Percentiles rank a stretch among this genome's conserved stretches.
Evolutionary conservation across 805 yeast species (phyloP).

Genomic region (Millerago galiae): DNA sequence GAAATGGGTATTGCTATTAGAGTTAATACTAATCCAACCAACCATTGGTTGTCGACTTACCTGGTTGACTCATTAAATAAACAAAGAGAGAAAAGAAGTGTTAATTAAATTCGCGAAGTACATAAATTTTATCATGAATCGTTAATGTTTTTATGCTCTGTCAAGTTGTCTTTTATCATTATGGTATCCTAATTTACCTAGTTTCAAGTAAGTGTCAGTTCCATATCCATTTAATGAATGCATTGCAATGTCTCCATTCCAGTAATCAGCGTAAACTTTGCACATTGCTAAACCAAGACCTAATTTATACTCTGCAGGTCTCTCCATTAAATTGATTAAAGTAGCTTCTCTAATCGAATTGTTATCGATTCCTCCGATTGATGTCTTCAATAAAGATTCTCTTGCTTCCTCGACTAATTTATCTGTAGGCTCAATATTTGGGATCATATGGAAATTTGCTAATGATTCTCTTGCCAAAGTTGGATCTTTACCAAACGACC

Average conservation of each 20-base stretch:
- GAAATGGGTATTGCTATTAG: background rate
- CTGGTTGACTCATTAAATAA: background rate
- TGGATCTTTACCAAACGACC: slow-evolving; percentile 83
- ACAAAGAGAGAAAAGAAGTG: background rate
- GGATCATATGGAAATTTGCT: slow-evolving; percentile 61
- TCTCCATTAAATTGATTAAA: slow-evolving; percentile 54
- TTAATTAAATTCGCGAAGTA: background rate
- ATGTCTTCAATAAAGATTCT: slow-evolving; percentile 30
- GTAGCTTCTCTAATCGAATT: slow-evolving; percentile 33
- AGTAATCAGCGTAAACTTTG: slow-evolving; percentile 87
- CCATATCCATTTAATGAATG: slow-evolving; percentile 88
- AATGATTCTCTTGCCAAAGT: slow-evolving; percentile 52
- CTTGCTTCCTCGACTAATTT: slow-evolving; percentile 23
- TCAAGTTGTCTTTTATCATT: slow-evolving; percentile 63
- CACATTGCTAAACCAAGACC: slow-evolving; percentile 93
- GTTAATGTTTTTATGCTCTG: slow-evolving; percentile 40
- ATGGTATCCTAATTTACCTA: slow-evolving; percentile 72
- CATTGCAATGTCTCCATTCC: slow-evolving; percentile 88
- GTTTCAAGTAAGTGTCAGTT: slow-evolving; percentile 74
- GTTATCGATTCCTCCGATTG: slow-evolving; percentile 33
- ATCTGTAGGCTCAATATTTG: slow-evolving; percentile 37
- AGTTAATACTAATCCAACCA: background rate
- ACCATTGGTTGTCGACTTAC: background rate
- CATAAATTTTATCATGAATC: background rate
- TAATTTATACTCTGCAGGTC: slow-evolving; percentile 69